Percentiles rank a stretch among this genome's conserved stretches.
phyloP scores from a whole-genome alignment of 2,329 filamentous ascomycete genomes.

The Sordariomycetes sp. region DNA sequence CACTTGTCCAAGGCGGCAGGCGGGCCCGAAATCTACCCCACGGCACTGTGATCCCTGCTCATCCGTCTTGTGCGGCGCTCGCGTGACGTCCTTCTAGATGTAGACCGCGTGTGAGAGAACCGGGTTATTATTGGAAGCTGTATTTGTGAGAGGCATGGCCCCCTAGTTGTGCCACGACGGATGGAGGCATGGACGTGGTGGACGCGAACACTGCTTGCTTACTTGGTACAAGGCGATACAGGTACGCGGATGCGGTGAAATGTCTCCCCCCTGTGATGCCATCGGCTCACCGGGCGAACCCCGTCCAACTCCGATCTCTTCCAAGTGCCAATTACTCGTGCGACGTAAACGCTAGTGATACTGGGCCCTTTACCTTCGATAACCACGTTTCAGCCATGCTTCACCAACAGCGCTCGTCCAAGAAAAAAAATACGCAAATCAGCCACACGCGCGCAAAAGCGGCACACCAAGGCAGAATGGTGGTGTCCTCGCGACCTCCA shows the following conservation, averaged over 20 bases:
- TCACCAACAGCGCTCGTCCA: neutral
- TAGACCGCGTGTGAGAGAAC: neutral
- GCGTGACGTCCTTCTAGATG: neutral
- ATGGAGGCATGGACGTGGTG: neutral
- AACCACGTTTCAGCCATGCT: neutral
- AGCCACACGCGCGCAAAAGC: neutral
- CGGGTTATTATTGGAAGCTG: neutral
- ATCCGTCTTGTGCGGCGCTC: neutral
- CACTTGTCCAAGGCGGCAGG: neutral
- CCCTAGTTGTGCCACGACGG: neutral
- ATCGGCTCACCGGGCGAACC: too few species aligned
- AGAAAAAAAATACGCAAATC: too few species aligned
- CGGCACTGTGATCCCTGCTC: neutral
- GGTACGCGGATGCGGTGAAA: too few species aligned
- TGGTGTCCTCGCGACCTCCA: too few species aligned
- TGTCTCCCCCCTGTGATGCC: too few species aligned
- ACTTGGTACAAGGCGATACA: too few species aligned
- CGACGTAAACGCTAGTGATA: neutral
- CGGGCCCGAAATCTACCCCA: neutral
- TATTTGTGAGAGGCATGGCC: neutral
- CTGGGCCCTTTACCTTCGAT: neutral
- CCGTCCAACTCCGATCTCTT: neutral
- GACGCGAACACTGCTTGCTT: neutral
- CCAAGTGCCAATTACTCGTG: neutral
- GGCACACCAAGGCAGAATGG: neutral